Conservation (phyloP, 176 grass and related monocot genomes). For the Eleusine coracana region DNA sequence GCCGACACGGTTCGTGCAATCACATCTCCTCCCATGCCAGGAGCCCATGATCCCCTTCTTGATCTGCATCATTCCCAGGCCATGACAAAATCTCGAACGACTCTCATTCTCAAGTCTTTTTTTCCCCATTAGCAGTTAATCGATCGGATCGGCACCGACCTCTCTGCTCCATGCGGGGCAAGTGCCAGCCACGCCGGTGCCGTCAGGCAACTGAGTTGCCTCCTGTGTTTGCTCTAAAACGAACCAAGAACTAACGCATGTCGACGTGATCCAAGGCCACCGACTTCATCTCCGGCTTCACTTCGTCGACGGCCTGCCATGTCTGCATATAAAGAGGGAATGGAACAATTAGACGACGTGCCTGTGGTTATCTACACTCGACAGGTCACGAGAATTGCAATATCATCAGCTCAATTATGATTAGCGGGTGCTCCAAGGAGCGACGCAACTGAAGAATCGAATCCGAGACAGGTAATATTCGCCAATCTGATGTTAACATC, state of each 20-base stretch:
- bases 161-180: not conserved
- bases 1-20: slow-evolving; percentile 39
- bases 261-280: not conserved
- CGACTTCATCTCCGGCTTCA: not conserved
- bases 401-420: too few species aligned
- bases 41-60: slow-evolving; percentile 15
- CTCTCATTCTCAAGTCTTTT: not conserved
- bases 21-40: not conserved
- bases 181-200: not conserved
- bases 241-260: not conserved
- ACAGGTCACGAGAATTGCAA: too few species aligned
- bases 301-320: not conserved
- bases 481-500: slow-evolving; percentile 27
- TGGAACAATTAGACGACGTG: not conserved
- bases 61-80: not conserved
- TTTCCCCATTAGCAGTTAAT: not conserved
- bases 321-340: not conserved
- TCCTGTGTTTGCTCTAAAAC: not conserved
- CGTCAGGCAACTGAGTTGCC: not conserved
- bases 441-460: slow-evolving; percentile 28
- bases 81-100: not conserved
- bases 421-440: too few species aligned
- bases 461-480: slow-evolving; percentile 34
- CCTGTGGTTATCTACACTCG: too few species aligned
- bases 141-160: slow-evolving; percentile 15